Percentiles rank a stretch among this genome's conserved stretches.
phyloP scores from a whole-genome alignment of 768 basidiomycete species.

The Tricholoma sp. region DNA sequence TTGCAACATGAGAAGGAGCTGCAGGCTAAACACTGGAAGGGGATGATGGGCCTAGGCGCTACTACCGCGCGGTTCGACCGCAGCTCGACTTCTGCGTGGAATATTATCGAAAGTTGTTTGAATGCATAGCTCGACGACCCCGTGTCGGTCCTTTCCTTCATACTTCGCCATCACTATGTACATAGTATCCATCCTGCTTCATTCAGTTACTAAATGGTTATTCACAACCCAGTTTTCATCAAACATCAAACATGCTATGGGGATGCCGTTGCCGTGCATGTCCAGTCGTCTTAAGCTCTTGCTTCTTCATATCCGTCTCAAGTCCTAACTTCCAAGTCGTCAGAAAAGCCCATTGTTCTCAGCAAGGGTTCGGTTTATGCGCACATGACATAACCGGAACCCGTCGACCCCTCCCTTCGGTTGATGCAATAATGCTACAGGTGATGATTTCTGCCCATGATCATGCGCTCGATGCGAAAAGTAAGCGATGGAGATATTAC shows the following conservation, averaged over 20 bases:
- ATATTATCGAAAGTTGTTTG: not conserved
- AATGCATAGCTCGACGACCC: not conserved
- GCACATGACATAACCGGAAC: not conserved
- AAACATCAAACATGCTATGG: not conserved
- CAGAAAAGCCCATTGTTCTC: not conserved
- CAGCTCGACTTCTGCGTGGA: not conserved
- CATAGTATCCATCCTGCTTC: not conserved
- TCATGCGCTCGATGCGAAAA: not conserved
- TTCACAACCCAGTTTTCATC: not conserved
- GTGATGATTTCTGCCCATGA: not conserved
- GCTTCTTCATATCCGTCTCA: too few species aligned
- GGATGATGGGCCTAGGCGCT: not conserved
- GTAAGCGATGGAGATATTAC: conserved; percentile 5
- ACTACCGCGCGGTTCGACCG: not conserved
- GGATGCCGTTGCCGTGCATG: too few species aligned
- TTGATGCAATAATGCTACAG: too few species aligned
- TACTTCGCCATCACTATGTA: too few species aligned
- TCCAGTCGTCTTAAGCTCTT: too few species aligned
- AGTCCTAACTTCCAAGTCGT: not conserved
- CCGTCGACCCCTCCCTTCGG: not conserved
- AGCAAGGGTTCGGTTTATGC: too few species aligned
- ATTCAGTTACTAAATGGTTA: too few species aligned
- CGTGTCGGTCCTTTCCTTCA: too few species aligned
- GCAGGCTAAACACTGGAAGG: not conserved
- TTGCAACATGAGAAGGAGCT: not conserved